Evolutionary conservation across 495 filamentous ascomycete species (phyloP).

Genomic region (Aspergillus ellipticus): DNA sequence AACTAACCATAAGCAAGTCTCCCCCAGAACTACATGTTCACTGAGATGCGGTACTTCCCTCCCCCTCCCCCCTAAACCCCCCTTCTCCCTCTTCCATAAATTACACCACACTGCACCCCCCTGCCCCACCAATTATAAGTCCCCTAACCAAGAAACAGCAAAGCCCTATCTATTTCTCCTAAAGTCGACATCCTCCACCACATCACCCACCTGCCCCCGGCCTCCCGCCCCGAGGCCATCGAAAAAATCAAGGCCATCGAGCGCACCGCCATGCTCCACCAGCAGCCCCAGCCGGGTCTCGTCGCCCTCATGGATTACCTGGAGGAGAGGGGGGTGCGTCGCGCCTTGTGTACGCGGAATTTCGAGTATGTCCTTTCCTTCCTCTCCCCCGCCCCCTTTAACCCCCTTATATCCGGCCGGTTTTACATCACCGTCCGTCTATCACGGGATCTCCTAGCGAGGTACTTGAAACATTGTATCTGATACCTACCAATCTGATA

Average conservation of each 20-base stretch:
- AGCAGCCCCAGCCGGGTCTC: slow-evolving; percentile 78
- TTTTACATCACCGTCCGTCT: too few relatives aligned
- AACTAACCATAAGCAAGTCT: slow-evolving; percentile 36
- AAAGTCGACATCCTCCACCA: slow-evolving; percentile 81
- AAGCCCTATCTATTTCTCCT: slow-evolving; percentile 63
- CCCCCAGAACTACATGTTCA: slow-evolving; percentile 95
- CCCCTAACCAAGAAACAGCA: too few relatives aligned
- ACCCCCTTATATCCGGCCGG: too few relatives aligned
- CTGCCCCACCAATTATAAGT: too few relatives aligned
- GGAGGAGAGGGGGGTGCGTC: slow-evolving; percentile 57
- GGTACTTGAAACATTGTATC: too few relatives aligned
- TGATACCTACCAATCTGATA: too few relatives aligned
- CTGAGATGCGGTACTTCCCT: slow-evolving; percentile 63
- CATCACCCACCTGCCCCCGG: slow-evolving; percentile 65
- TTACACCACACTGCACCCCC: too few relatives aligned
- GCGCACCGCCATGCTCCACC: slow-evolving; percentile 68
- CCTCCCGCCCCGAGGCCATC: slow-evolving; percentile 61
- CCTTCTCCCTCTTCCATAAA: too few relatives aligned
- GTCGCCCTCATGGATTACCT: slow-evolving; percentile 73
- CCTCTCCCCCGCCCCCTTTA: too few relatives aligned
- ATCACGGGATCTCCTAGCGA: too few relatives aligned
- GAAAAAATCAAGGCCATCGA: slow-evolving; percentile 75
- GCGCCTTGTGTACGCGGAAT: slow-evolving; percentile 91
- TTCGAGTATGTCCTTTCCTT: slow-evolving; percentile 58
- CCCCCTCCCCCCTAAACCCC: not conserved